phyloP scores from a whole-genome alignment of 306 rosid genomes.

The Castanopsis chinensis region DNA sequence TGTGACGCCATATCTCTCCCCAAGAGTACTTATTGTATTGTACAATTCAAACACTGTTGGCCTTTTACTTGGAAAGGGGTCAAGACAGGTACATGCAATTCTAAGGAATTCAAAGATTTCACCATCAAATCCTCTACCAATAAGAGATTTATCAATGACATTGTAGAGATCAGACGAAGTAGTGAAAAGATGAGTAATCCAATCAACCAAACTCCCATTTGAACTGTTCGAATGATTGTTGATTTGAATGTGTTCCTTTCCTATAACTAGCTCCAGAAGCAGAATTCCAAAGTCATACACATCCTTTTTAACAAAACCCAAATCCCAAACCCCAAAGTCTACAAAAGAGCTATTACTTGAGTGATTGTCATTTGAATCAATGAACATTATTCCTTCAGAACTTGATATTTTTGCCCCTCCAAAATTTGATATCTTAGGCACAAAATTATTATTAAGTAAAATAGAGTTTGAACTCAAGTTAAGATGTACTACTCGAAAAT shows the following conservation, averaged over 20 bases:
- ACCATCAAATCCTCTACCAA: constrained; percentile 16
- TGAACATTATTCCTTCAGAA: not conserved
- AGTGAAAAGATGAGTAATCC: not conserved
- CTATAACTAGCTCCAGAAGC: constrained; percentile 34
- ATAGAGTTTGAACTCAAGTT: constrained; percentile 17
- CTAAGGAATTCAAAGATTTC: constrained; percentile 18
- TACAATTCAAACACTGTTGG: constrained; percentile 45
- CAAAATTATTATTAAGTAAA: constrained; percentile 30
- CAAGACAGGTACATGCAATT: constrained; percentile 25
- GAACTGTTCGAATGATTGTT: not conserved
- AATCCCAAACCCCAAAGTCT: not conserved
- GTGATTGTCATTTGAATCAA: not conserved
- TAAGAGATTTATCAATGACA: constrained; percentile 12
- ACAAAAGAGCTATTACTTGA: not conserved
- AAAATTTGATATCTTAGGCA: constrained; percentile 43
- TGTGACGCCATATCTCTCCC: not conserved
- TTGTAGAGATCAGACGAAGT: not conserved
- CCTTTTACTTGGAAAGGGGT: constrained; percentile 4
- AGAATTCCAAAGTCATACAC: constrained; percentile 35
- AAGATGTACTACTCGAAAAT: constrained; percentile 13
- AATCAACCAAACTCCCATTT: too few species aligned
- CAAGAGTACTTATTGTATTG: not conserved
- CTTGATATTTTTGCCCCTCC: constrained; percentile 7
- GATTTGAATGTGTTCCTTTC: constrained; percentile 7
- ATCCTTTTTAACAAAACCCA: constrained; percentile 28